Evolutionary conservation across 129 eudicot genomes (phyloP), one percentile per base, ranked within the genome.

Genomic region (Cynara cardunculus): DNA sequence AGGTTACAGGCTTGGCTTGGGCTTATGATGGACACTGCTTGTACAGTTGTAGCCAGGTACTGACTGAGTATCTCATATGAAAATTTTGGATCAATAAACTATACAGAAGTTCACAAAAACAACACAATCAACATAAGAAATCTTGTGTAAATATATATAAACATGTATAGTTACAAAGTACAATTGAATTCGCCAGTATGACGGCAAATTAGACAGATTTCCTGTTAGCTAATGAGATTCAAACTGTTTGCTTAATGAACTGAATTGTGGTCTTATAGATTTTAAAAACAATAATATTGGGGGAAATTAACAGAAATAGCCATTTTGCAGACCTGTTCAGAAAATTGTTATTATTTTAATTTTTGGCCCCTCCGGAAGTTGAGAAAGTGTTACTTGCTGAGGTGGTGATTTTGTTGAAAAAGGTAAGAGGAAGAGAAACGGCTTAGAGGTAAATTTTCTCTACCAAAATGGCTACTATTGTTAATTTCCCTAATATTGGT

Each of bases 41-140:
- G 88, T 96, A 92, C 87, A 96, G 98, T 84, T 89, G 97, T 85
- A 86, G 97, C 87, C 99, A 90, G 99, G 99, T 95, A 89, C 13
- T 4, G 31, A 16, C 7, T 69, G 44, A 68, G 41, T 62, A 49
- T 28, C 73, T 49, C 14, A 14, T 27, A 59, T 69, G 76, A 67
- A 12, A 30, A 75, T 7, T 27, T 32, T 59, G 28, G 70, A 19
- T 75, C 49, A 56, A 28, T 49, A 16, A 75, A 75, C 19, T 28
- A 7, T 21, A 61, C 14, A 12, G 4, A 56, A 31, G 27, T 61
- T 76, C 22, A 76, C 22, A 61, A 61, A 64, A 64, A 56, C 65
- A 59, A 31, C 24, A 3, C 4, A 10, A 64, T 22, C 13, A 56
- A 56, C 22, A 56, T n/a, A 56, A 56, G 24, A 56, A 56, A 64